Evolutionary conservation across 352 stramenopile species (phyloP).

Genomic region (Globisporangium viniferum): DNA sequence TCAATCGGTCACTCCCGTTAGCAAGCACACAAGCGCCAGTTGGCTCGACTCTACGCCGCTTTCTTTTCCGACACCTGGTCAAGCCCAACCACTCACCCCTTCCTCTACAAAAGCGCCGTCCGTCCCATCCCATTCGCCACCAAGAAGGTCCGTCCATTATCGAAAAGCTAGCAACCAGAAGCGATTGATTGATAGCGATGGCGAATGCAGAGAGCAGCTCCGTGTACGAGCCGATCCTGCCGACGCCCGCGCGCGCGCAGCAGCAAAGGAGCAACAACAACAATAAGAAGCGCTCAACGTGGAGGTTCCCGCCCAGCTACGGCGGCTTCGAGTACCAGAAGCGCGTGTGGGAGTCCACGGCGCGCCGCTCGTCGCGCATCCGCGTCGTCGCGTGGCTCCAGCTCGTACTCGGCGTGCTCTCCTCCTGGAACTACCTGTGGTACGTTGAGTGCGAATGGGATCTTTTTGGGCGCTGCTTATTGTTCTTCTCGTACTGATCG

Average conservation of each 20-base stretch:
- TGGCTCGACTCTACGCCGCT: conserved; percentile 7
- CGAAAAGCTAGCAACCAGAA: not conserved
- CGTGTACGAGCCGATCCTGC: conserved; percentile 13
- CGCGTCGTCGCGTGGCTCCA: conserved; percentile 59
- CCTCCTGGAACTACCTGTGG: conserved; percentile 74
- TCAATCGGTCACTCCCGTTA: not conserved
- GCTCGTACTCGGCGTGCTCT: conserved; percentile 50
- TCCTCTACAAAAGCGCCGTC: not conserved
- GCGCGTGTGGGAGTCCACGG: conserved; percentile 59
- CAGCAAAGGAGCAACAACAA: not conserved
- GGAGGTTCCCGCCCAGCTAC: conserved; percentile 26
- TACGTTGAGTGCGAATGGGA: conserved; percentile 14
- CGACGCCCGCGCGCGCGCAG: conserved; percentile 2
- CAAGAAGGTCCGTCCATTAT: not conserved
- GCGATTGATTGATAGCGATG: not conserved
- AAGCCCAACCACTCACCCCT: not conserved
- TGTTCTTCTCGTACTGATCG: not conserved
- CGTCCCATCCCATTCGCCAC: not conserved
- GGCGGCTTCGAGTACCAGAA: conserved; percentile 82
- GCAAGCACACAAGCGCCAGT: not conserved
- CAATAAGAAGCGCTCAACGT: not conserved
- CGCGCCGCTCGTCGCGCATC: conserved; percentile 60
- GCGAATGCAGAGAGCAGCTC: conserved; percentile 1
- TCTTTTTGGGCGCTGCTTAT: not conserved
- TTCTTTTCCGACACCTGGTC: conserved; percentile 10